Percentiles rank a stretch among this genome's conserved stretches.
These are phyloP conservation scores for Berkeleyomyces rouxiae DNA, from an alignment of 2,329 filamentous ascomycete genomes.

Conservation along the genomic window DNA sequence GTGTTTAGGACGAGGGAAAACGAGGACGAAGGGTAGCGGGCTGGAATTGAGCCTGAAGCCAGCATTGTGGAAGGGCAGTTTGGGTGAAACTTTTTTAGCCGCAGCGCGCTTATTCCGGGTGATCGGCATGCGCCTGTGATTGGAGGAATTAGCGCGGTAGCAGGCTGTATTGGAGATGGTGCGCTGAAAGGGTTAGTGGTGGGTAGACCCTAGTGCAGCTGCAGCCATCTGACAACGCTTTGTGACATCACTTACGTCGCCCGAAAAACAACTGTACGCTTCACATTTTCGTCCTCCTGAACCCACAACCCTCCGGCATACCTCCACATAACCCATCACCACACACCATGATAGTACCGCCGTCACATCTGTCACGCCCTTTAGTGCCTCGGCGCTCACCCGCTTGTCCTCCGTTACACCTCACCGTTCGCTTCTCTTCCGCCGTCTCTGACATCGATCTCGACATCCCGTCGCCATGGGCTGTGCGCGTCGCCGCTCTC, in stretches of 20 bases:
- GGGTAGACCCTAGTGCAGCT: no score
- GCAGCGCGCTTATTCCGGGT: neutral
- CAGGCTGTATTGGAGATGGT: no score
- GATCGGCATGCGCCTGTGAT: no score
- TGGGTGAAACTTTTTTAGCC: constrained; percentile 1
- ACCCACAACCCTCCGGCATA: no score
- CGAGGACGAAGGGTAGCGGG: neutral
- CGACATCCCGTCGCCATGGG: constrained; percentile 49
- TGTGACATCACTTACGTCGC: no score
- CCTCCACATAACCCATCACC: neutral
- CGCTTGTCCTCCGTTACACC: constrained; percentile 36
- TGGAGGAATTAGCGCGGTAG: no score
- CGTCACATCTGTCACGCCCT: neutral
- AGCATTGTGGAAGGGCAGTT: neutral
- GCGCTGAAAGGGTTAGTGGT: no score
- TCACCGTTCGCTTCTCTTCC: constrained; percentile 82
- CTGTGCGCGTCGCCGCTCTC: constrained; percentile 58
- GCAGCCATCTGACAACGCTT: no score
- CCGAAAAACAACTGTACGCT: no score
- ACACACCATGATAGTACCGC: neutral
- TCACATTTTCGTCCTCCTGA: no score
- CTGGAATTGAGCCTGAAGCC: neutral
- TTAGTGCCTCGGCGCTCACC: neutral
- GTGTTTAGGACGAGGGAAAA: neutral
- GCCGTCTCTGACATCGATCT: constrained; percentile 70